These are phyloP conservation scores for Wickerhamiella azyma DNA, from an alignment of 805 yeast species.

Conservation along the genomic window DNA sequence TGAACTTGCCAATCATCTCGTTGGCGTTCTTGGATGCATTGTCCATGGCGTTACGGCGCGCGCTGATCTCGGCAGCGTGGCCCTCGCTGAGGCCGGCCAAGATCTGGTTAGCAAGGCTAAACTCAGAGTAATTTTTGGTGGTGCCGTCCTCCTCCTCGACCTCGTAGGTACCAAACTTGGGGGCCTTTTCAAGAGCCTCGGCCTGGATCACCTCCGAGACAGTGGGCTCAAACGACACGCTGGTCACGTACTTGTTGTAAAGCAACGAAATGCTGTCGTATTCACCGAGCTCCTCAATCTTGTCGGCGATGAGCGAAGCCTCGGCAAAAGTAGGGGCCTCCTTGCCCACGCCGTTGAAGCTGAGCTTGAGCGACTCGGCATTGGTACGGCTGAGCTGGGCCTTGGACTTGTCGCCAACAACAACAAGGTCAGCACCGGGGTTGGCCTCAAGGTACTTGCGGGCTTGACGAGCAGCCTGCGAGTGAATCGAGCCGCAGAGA, in stretches of 20 bases:
- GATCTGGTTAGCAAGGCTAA: conserved; percentile 79
- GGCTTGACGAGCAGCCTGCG: conserved; percentile 83
- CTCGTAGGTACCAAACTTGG: conserved; percentile 71
- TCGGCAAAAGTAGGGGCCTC: conserved; percentile 90
- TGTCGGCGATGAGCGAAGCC: conserved; percentile 78
- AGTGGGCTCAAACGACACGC: conserved; percentile 83
- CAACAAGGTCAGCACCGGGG: conserved; percentile 62
- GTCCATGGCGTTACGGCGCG: conserved; percentile 99
- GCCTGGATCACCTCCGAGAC: conserved; percentile 51
- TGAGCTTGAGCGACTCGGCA: conserved; percentile 50
- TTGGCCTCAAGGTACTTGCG: conserved; percentile 49
- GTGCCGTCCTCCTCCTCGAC: conserved; percentile 34
- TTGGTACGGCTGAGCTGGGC: conserved; percentile 77
- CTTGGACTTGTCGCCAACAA: conserved; percentile 91
- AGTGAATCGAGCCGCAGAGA: conserved; percentile 95
- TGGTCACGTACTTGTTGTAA: conserved; percentile 77
- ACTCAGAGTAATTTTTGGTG: conserved; percentile 46
- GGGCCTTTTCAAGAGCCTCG: conserved; percentile 65
- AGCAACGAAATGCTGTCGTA: conserved; percentile 69
- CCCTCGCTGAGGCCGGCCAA: conserved; percentile 93
- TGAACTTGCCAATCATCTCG: conserved; percentile 92
- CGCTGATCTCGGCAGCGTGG: conserved; percentile 93
- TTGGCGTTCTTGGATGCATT: conserved; percentile 99
- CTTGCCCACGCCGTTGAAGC: conserved; percentile 88
- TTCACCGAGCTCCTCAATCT: conserved; percentile 45